Evolutionary conservation across 2,329 filamentous ascomycete genomes (phyloP), one percentile per base, ranked within the genome.

Genomic region (Cordyceps cateniannulata): DNA sequence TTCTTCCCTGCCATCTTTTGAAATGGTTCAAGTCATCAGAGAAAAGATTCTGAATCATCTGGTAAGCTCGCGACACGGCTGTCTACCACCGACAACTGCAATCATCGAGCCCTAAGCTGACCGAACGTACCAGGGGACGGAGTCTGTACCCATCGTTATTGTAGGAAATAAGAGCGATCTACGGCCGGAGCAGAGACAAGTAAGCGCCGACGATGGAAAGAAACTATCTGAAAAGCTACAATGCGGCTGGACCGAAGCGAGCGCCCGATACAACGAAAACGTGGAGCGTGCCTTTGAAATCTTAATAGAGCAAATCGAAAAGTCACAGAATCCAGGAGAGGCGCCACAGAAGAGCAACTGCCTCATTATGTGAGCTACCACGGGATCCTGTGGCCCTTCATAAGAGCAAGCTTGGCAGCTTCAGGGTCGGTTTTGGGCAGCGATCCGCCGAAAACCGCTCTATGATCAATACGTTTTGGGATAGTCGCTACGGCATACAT

Each of bases 101-200:
- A 27, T 20, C 42, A 6, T 24, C 22, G 14, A n/a, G 32, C 16
- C 29, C 56, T 51, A 44, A 51, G 16, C 22, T 24, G 12, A 18
- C 5, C 16, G 14, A 6, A 22, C 24, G 35, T 12, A 42, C 35
- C 48, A 96, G 90, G 95, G 95, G 66, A 90, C 92, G 62, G 93
- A 97, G 68, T 89, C 88, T 74, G 91, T 97, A 57, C 95, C 95
- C 10, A 88, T 98, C 68, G 91, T 96, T 68, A 88, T 99, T 64
- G 93, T 99, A 59, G 95, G 92, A 68, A 99, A 99, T 81, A 99
- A 99, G 80, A 93, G 88, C 72, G 95, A 99, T 75, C 81, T 99
- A 62, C 87, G 91, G 63, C 88, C 92, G 58, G 93, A 97, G 74
- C 92, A 96, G 77, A 89, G 95, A 67, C 93, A 98, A 76, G 92